Percentiles rank a stretch among this genome's conserved stretches.
These are phyloP conservation scores for Mollisia scopiformis DNA, from an alignment of 2,329 filamentous ascomycete species.

Conservation along the genomic window DNA sequence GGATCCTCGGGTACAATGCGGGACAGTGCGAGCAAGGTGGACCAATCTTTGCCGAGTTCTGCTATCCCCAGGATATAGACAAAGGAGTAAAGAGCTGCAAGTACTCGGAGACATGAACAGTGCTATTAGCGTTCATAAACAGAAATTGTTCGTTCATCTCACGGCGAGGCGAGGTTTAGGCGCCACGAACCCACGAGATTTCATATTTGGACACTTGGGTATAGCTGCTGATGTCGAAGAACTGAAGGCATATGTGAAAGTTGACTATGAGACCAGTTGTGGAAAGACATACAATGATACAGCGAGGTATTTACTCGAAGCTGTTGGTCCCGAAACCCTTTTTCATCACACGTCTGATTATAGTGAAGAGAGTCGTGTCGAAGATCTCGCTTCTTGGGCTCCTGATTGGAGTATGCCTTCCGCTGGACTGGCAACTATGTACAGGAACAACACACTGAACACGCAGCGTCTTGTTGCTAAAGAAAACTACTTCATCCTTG, in stretches of 20 bases:
- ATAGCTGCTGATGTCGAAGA: not conserved
- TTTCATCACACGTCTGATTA: not conserved
- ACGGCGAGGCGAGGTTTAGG: not conserved
- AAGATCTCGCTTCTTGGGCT: not conserved
- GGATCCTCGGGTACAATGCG: constrained; percentile 2
- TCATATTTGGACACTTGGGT: not conserved
- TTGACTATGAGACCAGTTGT: not conserved
- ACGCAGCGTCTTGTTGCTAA: not conserved
- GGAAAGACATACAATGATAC: not conserved
- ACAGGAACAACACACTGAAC: not conserved
- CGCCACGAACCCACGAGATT: not conserved
- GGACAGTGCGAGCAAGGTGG: not conserved
- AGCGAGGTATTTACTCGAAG: not conserved
- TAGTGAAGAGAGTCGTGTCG: not conserved
- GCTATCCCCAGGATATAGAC: not conserved
- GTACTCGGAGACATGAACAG: constrained; percentile 6
- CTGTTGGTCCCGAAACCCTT: not conserved
- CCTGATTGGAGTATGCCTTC: not conserved
- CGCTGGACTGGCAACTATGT: not conserved
- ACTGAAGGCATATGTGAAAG: not conserved
- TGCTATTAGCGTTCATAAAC: not conserved
- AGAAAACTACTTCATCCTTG: constrained; percentile 1
- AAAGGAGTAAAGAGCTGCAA: not conserved
- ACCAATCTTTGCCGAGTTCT: not conserved
- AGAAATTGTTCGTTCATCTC: not conserved